Evolutionary conservation across 495 filamentous ascomycete genomes (phyloP).

Genomic region (Aspergillus taichungensis): DNA sequence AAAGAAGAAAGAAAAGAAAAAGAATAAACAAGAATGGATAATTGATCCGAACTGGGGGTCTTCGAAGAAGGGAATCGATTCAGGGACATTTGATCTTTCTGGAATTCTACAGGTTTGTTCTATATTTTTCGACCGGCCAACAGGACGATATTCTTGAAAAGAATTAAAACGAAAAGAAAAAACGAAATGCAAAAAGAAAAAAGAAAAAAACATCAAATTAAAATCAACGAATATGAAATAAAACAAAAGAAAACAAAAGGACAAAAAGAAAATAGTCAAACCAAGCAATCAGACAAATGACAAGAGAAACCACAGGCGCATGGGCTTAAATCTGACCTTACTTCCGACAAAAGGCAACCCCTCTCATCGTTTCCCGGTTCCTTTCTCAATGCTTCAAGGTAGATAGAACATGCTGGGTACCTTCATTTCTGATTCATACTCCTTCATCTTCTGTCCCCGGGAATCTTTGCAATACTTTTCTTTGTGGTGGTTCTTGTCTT

Average conservation of each 20-base stretch:
- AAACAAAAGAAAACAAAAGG: background rate
- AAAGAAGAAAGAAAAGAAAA: constrained; percentile 4
- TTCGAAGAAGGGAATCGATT: constrained; percentile 5
- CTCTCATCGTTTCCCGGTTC: constrained; percentile 12
- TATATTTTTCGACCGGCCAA: background rate
- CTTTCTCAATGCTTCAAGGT: constrained; percentile 13
- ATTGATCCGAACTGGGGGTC: constrained; percentile 3
- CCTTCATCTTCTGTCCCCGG: constrained; percentile 8
- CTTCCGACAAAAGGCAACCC: constrained; percentile 13
- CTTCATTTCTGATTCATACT: constrained; percentile 10
- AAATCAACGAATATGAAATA: background rate
- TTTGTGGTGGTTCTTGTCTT: constrained; percentile 8
- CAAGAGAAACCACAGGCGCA: constrained; percentile 12
- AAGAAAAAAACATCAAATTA: background rate
- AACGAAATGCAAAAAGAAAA: constrained; percentile 1
- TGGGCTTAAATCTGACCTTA: constrained; percentile 19
- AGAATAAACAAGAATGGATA: constrained; percentile 8
- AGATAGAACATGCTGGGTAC: constrained; percentile 8
- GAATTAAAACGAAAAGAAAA: background rate
- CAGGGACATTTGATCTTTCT: constrained; percentile 1
- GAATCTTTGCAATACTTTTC: constrained; percentile 7
- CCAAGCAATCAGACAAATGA: constrained; percentile 4
- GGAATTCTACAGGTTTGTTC: constrained; percentile 5
- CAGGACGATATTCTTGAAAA: too few relatives aligned
- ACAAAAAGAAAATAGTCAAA: constrained; percentile 7